A percentile compares a stretch with the other conserved stretches of the same genome.
Conservation (phyloP, 805 yeast genomes). For the Millerago galiae region DNA sequence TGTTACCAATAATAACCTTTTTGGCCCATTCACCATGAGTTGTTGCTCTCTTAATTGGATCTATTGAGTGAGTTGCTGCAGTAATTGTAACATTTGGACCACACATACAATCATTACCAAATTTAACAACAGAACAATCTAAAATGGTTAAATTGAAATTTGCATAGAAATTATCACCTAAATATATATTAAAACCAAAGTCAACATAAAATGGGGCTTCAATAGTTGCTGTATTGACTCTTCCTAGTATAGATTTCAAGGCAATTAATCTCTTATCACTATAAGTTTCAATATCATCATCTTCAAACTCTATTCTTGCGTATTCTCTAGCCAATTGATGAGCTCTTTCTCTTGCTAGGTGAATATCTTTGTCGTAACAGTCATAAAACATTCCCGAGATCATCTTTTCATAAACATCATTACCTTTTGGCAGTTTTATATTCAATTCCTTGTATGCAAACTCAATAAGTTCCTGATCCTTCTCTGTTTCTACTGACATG, state of each 20-base stretch:
- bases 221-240: too few species aligned
- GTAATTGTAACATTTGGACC: conserved; percentile 59
- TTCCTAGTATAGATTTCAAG: conserved; percentile 32
- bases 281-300: too few species aligned
- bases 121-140: conserved; percentile 52
- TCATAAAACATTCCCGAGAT: conserved; percentile 6
- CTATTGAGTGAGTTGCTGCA: conserved; percentile 62
- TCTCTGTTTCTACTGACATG: conserved; percentile 25
- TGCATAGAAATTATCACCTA: conserved; percentile 54
- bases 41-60: conserved; percentile 34
- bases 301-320: conserved; percentile 21
- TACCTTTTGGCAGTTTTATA: conserved; percentile 16
- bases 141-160: conserved; percentile 50
- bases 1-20: conserved; percentile 54
- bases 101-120: conserved; percentile 53
- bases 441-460: conserved; percentile 18
- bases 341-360: not conserved
- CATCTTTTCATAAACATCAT: conserved; percentile 12
- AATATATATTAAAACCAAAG: conserved; percentile 54
- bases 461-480: conserved; percentile 16
- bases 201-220: conserved; percentile 48
- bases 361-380: not conserved
- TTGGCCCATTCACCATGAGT: conserved; percentile 41
- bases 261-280: conserved; percentile 23
- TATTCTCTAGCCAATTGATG: conserved; percentile 24